Base-by-base conservation (phyloP, 1,284 basidiomycete genomes). In the Ganoderma sp. region DNA sequence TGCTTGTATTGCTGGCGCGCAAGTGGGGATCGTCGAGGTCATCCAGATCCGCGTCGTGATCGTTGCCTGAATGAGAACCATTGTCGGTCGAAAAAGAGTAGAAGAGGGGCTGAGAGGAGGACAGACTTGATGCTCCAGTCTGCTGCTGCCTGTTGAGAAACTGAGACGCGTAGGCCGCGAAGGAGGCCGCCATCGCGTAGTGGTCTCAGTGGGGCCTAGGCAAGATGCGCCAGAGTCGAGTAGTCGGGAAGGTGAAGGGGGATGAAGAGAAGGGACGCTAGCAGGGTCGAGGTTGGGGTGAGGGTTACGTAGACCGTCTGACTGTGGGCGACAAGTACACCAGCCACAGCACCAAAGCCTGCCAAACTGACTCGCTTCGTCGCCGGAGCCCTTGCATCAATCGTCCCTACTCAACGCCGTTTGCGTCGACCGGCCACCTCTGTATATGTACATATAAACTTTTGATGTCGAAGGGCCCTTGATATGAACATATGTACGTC, bases 11-110 rank as follows among this genome's bases (percentile, higher is more conserved):
- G 69, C 83, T 87, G 25, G 81, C 80, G 66, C 85, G 81, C 52
- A 92, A 79, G 80, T 92, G 91, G 6, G 90, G 89, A 78, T 92
- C 91, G 76, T 90, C 88, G 50, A 85, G 75, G 81, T 93, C 91
- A 77, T 91, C 90, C 61, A 91, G 80, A 74, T 88, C 85, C 50
- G 81, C 81, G 72, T 85, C 82, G 70, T 81, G 74, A 65, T 79
- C 76, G 74, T 83, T 81, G 72, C 83, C 86, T 74, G 80, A 81
- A 75, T 84, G 86, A 74, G 88, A 90, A 68, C 84, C 90, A 68
- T 88, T 84, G 79, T 91, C 89, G 73, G 90, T 91, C 59, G 89
- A 89, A 78, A 93, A 93, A 19, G 91, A 92, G 83, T 90, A 93
- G 83, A 93, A 93, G 77, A 93, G 85, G 67, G 91, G 91, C 77